Conservation (phyloP, 2,329 filamentous ascomycete species). For the Lasiodiplodia citricola region DNA sequence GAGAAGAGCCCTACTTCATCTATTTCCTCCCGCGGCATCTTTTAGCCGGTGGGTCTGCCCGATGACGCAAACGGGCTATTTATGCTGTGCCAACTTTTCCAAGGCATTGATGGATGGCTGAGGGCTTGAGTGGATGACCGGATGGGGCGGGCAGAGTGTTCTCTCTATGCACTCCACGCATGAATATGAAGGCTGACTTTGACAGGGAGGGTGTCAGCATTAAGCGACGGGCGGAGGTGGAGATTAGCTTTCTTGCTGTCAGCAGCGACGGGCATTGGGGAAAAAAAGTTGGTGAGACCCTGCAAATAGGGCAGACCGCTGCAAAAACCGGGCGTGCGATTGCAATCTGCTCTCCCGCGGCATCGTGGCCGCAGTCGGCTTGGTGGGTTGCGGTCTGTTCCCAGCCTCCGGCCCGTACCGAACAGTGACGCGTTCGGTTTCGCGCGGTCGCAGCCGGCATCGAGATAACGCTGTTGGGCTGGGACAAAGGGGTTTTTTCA, state of each 20-base stretch:
- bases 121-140: background rate
- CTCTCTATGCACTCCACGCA: background rate
- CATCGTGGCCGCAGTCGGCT: background rate
- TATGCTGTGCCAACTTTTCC: background rate
- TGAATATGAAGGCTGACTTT: background rate
- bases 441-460: background rate
- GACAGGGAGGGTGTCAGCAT: background rate
- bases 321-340: background rate
- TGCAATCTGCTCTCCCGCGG: background rate
- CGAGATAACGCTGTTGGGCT: background rate
- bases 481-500: background rate
- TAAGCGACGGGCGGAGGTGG: background rate
- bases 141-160: background rate
- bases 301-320: background rate
- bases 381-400: background rate
- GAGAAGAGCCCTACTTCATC: background rate
- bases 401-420: background rate
- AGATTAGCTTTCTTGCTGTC: background rate
- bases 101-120: background rate
- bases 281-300: background rate
- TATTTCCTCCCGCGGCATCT: background rate
- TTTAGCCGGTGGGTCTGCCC: background rate
- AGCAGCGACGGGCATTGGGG: background rate
- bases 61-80: background rate
- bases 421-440: background rate